A percentile compares a stretch with the other conserved stretches of the same genome.
These are phyloP conservation scores for Clavispora phyllophila DNA, from an alignment of 805 yeast species.

Conservation along the genomic window DNA sequence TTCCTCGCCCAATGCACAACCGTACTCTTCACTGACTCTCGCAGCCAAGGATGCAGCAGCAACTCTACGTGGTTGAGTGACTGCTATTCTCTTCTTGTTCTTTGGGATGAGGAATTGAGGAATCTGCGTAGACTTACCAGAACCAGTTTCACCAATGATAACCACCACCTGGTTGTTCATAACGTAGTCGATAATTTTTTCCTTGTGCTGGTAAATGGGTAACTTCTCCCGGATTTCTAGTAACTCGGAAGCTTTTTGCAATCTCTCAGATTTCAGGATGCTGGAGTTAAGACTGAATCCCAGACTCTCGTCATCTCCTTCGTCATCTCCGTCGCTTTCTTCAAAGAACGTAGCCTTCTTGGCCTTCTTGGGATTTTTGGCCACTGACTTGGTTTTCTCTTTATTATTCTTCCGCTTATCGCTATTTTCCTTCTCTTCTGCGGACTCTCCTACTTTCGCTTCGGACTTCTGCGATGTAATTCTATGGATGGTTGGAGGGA, in stretches of 20 bases:
- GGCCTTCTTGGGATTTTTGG: constrained; percentile 3
- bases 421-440: background rate
- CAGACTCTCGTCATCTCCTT: constrained; percentile 16
- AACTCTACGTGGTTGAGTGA: constrained; percentile 96
- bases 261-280: constrained; percentile 22
- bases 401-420: too few relatives aligned
- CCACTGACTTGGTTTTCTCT: too few relatives aligned
- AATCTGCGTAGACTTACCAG: constrained; percentile 95
- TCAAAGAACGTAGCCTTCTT: constrained; percentile 25
- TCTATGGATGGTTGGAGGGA: too few relatives aligned
- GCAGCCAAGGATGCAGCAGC: constrained; percentile 94
- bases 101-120: constrained; percentile 79
- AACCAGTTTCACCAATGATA: constrained; percentile 94
- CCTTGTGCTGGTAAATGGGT: constrained; percentile 74
- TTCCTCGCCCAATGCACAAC: constrained; percentile 66
- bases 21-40: constrained; percentile 87
- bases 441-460: too few relatives aligned
- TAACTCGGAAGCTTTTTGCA: constrained; percentile 40
- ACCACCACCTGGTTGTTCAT: constrained; percentile 61
- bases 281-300: constrained; percentile 7
- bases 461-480: too few relatives aligned
- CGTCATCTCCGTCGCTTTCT: constrained; percentile 33
- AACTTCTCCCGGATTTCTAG: constrained; percentile 51
- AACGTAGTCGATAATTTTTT: constrained; percentile 54
- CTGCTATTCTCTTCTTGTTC: constrained; percentile 61